Base-by-base conservation (phyloP, 805 yeast species). In the Hanseniaspora singularis region DNA sequence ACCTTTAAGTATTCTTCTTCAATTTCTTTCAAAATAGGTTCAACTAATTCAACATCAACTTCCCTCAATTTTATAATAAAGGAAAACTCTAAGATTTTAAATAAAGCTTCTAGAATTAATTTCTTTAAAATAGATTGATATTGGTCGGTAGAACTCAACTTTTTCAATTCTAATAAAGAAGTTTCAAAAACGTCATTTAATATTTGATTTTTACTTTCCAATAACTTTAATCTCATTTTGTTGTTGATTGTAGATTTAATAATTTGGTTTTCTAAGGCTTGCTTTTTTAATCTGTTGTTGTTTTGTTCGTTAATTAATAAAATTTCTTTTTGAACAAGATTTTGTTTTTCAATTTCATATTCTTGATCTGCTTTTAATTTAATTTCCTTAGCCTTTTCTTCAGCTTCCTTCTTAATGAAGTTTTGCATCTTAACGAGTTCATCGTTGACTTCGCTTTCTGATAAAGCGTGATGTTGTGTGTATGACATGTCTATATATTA, bases 341-440 rank as follows among this genome's bases (percentile, higher is more conserved):
- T 78, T 19, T 96, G 89, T 72, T 92, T 92, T 64, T 92, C 98
- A 59, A 92, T 88, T 67, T 92, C 97, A 64, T 89, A 92, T 69
- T 92, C 99, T 67, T 92, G 98, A 64, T 94, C 95, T 37, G 97
- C 96, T 71, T 92, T 94, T 59, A 92, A 72, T 63, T 74, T 79
- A 61, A 92, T 87, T 67, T 92, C 99, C 64, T 84, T 85, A 55
- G 97, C 96, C 70, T 92, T 92, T 66, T 92, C 99, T 60, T 88
- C 94, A 33, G 99, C 99, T 70, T 92, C 99, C 76, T 89, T 92
- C 69, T 82, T 85, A 75, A 92, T 92, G 79, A 92, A 92, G 62
- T 94, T 88, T 64, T 89, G 95, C 96, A 92, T 92, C 73, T 92
- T 92, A 64, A 80, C 79, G 66, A 92, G 83, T 72, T 92, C 98